phyloP scores from a whole-genome alignment of 2,329 filamentous ascomycete genomes.

The Cercospora citrullina region DNA sequence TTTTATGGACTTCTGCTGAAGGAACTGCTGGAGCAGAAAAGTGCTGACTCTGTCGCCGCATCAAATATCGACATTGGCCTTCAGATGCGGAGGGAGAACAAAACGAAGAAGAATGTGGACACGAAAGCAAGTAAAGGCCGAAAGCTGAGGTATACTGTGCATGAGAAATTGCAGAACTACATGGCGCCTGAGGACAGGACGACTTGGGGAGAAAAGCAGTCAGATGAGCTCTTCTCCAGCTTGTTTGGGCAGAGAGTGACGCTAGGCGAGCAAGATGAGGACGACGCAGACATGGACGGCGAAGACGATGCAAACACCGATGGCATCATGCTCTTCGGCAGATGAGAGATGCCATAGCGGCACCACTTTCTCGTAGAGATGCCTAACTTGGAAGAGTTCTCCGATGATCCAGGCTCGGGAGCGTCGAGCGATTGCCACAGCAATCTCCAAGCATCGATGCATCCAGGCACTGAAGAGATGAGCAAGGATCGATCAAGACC shows the following conservation, averaged over 20 bases:
- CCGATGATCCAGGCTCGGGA: not conserved
- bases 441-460: not conserved
- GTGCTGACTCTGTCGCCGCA: constrained; percentile 53
- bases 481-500: not conserved
- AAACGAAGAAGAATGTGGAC: constrained; percentile 83
- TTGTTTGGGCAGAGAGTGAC: constrained; percentile 50
- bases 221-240: constrained; percentile 61
- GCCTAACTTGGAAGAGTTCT: not conserved
- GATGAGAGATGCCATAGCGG: not conserved
- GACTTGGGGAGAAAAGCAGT: constrained; percentile 75
- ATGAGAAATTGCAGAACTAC: constrained; percentile 97
- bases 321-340: constrained; percentile 38
- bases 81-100: constrained; percentile 67
- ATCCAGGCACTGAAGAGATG: not conserved
- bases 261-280: constrained; percentile 46
- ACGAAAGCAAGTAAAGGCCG: constrained; percentile 93
- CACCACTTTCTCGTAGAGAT: not conserved
- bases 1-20: constrained; percentile 94
- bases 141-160: constrained; percentile 90
- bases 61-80: constrained; percentile 42
- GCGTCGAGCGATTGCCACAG: not conserved
- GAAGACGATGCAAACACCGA: constrained; percentile 30
- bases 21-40: constrained; percentile 85
- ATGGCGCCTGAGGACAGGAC: constrained; percentile 88
- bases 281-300: constrained; percentile 36